Conservation (phyloP, 140 eudicot genomes). For the Stevia rebaudiana region DNA sequence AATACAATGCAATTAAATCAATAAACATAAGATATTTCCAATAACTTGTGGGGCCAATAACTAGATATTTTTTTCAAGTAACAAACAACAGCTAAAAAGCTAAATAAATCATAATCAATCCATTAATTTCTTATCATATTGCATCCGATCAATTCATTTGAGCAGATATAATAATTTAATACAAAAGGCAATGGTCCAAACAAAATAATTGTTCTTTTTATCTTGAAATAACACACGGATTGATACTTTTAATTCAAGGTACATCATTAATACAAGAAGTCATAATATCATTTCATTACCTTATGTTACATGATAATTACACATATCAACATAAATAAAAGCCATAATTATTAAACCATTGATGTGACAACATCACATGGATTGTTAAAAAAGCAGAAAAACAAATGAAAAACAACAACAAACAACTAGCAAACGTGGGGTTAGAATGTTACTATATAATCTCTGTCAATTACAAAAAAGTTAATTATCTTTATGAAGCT, state of each 20-base stretch:
- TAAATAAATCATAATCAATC: constrained; percentile 1
- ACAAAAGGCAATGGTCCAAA: constrained; percentile 18
- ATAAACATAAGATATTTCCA: constrained; percentile 21
- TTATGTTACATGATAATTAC: constrained; percentile 28
- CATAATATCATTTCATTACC: constrained; percentile 27
- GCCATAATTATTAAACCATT: background rate
- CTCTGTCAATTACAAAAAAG: constrained; percentile 27
- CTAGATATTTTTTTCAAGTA: constrained; percentile 18
- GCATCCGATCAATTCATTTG: constrained; percentile 12
- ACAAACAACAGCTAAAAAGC: constrained; percentile 9
- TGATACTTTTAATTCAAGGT: constrained; percentile 3
- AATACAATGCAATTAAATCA: constrained; percentile 8
- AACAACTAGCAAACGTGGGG: constrained; percentile 29
- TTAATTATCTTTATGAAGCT: constrained; percentile 41
- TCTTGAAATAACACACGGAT: background rate
- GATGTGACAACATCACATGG: constrained; percentile 18
- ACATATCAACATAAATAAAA: background rate
- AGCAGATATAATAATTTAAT: background rate
- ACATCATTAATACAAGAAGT: constrained; percentile 5
- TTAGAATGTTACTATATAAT: constrained; percentile 36
- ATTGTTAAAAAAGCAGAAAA: constrained; percentile 20
- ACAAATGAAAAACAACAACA: constrained; percentile 17
- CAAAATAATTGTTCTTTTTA: background rate
- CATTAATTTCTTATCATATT: constrained; percentile 19
- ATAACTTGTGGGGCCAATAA: constrained; percentile 14